Percentiles rank a stretch among this genome's conserved stretches.
Evolutionary conservation across 2,329 filamentous ascomycete genomes (phyloP).

Genomic region (Helotiales sp.): DNA sequence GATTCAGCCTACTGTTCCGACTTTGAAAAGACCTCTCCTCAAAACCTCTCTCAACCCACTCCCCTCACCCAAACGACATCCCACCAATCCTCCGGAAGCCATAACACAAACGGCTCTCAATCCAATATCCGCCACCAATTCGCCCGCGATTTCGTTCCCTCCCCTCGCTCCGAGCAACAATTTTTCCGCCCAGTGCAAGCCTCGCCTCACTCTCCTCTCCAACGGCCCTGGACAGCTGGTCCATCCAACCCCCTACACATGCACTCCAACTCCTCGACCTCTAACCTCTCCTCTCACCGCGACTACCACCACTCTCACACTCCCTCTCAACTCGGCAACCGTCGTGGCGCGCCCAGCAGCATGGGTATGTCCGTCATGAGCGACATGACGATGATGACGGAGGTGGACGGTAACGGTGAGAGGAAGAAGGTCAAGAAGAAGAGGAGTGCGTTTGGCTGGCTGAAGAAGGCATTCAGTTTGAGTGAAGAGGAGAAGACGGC

Average conservation of each 20-base stretch:
- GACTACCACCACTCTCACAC: slow-evolving; percentile 25
- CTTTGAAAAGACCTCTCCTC: slow-evolving; percentile 38
- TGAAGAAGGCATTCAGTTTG: slow-evolving; percentile 70
- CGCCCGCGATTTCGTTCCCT: slow-evolving; percentile 32
- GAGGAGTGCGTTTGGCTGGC: slow-evolving; percentile 69
- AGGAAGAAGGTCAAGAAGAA: slow-evolving; percentile 63
- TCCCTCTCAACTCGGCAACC: slow-evolving; percentile 31
- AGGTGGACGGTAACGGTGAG: slow-evolving; percentile 27
- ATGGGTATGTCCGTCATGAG: slow-evolving; percentile 58
- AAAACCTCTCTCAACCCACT: slow-evolving; percentile 16
- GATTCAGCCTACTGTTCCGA: slow-evolving; percentile 44
- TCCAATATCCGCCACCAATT: slow-evolving; percentile 19
- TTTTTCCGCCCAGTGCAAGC: slow-evolving; percentile 66
- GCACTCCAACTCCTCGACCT: slow-evolving; percentile 51
- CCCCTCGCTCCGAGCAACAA: slow-evolving; percentile 57
- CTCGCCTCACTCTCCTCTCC: slow-evolving; percentile 66
- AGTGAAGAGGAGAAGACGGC: slow-evolving; percentile 66
- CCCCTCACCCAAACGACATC: slow-evolving; percentile 23
- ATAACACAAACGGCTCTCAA: slow-evolving; percentile 10
- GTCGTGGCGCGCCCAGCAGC: slow-evolving; percentile 38
- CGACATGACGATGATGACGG: slow-evolving; percentile 52
- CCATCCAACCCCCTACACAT: slow-evolving; percentile 35
- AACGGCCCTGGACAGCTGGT: slow-evolving; percentile 47
- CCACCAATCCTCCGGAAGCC: slow-evolving; percentile 12
- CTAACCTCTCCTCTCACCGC: slow-evolving; percentile 47